Percentiles rank a stretch among this genome's conserved stretches.
Conservation (phyloP, 768 basidiomycete species). For the Tephrocybe sp. region DNA sequence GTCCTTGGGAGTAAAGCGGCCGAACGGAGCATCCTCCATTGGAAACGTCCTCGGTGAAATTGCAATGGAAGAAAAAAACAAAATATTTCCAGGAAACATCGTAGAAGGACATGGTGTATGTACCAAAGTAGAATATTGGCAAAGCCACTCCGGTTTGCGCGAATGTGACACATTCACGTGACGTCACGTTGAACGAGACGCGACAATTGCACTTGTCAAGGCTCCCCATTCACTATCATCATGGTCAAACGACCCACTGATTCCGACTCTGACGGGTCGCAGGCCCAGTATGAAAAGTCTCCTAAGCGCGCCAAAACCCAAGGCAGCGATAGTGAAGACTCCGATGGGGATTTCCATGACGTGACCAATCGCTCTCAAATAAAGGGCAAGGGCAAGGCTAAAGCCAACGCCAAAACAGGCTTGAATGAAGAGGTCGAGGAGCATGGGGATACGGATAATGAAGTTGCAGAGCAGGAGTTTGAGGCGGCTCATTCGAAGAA, state of each 20-base stretch:
- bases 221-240: background rate
- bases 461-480: constrained; percentile 63
- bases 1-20: constrained; percentile 59
- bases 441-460: constrained; percentile 32
- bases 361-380: constrained; percentile 2
- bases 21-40: constrained; percentile 58
- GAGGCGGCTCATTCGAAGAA: constrained; percentile 58
- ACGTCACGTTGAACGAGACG: constrained; percentile 8
- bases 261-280: constrained; percentile 43
- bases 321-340: constrained; percentile 23
- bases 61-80: background rate
- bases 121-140: no score
- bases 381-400: constrained; percentile 20
- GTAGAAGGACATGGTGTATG: constrained; percentile 5
- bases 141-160: no score
- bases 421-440: constrained; percentile 30
- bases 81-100: constrained; percentile 14
- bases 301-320: constrained; percentile 31
- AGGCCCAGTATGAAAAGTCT: constrained; percentile 21
- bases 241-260: constrained; percentile 58
- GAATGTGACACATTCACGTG: constrained; percentile 3
- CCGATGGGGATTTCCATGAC: constrained; percentile 18
- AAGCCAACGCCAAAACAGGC: constrained; percentile 30
- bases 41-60: constrained; percentile 25
- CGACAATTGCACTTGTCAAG: background rate